Evolutionary conservation across 805 yeast genomes (phyloP).

Genomic region (Candida morakotiae): DNA sequence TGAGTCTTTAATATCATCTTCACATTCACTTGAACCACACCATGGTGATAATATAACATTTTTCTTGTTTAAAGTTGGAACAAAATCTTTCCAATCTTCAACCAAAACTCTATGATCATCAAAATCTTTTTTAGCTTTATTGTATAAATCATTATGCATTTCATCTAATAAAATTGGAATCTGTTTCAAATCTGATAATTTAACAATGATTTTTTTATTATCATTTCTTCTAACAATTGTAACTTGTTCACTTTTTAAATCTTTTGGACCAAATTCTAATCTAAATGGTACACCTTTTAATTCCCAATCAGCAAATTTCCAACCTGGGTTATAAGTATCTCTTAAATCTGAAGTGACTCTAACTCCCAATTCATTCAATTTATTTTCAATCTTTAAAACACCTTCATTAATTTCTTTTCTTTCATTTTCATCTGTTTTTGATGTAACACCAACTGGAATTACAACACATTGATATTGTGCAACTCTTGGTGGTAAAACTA

Average conservation of each 20-base stretch:
- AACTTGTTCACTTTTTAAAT: constrained; percentile 72
- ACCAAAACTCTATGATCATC: constrained; percentile 82
- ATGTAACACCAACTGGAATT: constrained; percentile 92
- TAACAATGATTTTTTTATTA: constrained; percentile 67
- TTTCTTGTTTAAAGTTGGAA: constrained; percentile 85
- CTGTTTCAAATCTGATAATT: constrained; percentile 57
- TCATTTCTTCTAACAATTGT: constrained; percentile 92
- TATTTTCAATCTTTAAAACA: constrained; percentile 63
- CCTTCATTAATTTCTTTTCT: constrained; percentile 66
- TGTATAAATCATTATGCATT: constrained; percentile 72
- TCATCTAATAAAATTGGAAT: constrained; percentile 76
- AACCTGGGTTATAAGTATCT: constrained; percentile 94
- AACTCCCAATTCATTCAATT: constrained; percentile 57
- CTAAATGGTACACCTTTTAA: constrained; percentile 93
- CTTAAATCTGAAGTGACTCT: constrained; percentile 85
- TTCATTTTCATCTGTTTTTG: constrained; percentile 75
- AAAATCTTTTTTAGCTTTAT: constrained; percentile 74
- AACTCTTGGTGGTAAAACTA: constrained; percentile 96
- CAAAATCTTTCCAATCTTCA: constrained; percentile 86
- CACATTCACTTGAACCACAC: constrained; percentile 95
- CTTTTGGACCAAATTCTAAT: constrained; percentile 95
- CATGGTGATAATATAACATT: constrained; percentile 92
- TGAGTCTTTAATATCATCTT: constrained; percentile 92
- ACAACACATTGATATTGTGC: constrained; percentile 90
- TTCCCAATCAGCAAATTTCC: constrained; percentile 98